phyloP scores from a whole-genome alignment of 495 filamentous ascomycete species.

The Symbiotaphrina buchneri region DNA sequence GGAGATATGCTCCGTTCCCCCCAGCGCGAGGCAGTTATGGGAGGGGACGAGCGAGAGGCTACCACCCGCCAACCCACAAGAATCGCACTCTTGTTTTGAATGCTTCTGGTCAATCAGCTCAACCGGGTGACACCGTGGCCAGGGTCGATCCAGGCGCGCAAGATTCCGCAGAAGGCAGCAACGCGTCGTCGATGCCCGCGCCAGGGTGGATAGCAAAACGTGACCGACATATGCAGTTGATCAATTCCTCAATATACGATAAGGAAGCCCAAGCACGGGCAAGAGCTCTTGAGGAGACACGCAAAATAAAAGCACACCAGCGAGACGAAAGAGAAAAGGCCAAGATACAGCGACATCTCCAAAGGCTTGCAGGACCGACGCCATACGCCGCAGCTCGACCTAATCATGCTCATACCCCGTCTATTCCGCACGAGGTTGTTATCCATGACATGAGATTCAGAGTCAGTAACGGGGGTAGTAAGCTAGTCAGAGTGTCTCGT shows the following conservation, averaged over 20 bases:
- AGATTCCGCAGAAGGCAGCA: neutral
- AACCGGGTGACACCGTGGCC: neutral
- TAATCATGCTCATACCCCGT: slow-evolving; percentile 4
- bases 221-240: slow-evolving; percentile 73
- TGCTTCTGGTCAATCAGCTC: slow-evolving; percentile 14
- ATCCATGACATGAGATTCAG: slow-evolving; percentile 60
- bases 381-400: slow-evolving; percentile 7
- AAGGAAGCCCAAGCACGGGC: slow-evolving; percentile 46
- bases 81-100: slow-evolving; percentile 59
- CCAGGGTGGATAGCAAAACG: slow-evolving; percentile 51
- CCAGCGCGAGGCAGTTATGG: slow-evolving; percentile 2
- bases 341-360: slow-evolving; percentile 24
- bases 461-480: slow-evolving; percentile 61
- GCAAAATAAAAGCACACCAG: slow-evolving; percentile 31
- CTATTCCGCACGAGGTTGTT: slow-evolving; percentile 33
- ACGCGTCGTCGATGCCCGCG: neutral
- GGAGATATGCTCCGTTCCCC: neutral
- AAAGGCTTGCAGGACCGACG: slow-evolving; percentile 7
- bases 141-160: too few relatives aligned
- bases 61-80: slow-evolving; percentile 20
- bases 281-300: slow-evolving; percentile 52
- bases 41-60: slow-evolving; percentile 4
- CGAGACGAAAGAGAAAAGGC: slow-evolving; percentile 41
- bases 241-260: slow-evolving; percentile 67
- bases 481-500: slow-evolving; percentile 60